Conservation (phyloP, 139 green algal species). For the Tetraselmis striata region DNA sequence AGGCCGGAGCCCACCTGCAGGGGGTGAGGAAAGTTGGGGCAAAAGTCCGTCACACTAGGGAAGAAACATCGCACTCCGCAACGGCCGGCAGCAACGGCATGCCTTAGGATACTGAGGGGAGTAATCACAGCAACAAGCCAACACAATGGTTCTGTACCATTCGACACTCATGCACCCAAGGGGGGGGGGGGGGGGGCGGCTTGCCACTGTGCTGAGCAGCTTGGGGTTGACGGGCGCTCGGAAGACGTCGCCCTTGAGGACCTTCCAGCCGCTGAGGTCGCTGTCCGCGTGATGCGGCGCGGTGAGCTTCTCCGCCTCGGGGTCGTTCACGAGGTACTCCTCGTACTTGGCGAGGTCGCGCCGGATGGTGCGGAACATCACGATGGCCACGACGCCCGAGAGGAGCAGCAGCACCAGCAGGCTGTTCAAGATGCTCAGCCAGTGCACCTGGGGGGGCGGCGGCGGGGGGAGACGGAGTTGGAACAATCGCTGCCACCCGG, state of each 20-base stretch:
- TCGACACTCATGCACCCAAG: background rate
- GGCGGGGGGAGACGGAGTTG: too few relatives aligned
- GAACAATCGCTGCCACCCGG: too few relatives aligned
- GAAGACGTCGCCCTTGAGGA: conserved; percentile 92
- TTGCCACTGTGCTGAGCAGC: conserved; percentile 34
- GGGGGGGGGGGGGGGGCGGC: too few relatives aligned
- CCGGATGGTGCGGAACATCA: conserved; percentile 84
- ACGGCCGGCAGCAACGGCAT: too few relatives aligned
- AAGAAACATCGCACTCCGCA: too few relatives aligned
- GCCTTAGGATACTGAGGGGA: too few relatives aligned
- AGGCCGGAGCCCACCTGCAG: conserved; percentile 81
- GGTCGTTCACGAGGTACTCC: conserved; percentile 74
- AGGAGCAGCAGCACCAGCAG: conserved; percentile 92
- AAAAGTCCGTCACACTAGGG: too few relatives aligned
- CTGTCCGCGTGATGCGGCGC: conserved; percentile 25
- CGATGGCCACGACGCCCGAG: conserved; percentile 80
- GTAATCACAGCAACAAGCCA: too few relatives aligned
- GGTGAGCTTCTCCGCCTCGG: background rate
- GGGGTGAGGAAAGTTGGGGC: too few relatives aligned
- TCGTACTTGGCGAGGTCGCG: conserved; percentile 89
- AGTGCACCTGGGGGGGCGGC: conserved; percentile 63
- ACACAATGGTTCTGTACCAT: too few relatives aligned
- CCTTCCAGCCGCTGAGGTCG: conserved; percentile 94
- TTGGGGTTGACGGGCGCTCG: conserved; percentile 52
- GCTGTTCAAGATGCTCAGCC: conserved; percentile 95